Evolutionary conservation across 805 yeast genomes (phyloP), one percentile per base, ranked within the genome.

Genomic region (Starmerella tilneyi): DNA sequence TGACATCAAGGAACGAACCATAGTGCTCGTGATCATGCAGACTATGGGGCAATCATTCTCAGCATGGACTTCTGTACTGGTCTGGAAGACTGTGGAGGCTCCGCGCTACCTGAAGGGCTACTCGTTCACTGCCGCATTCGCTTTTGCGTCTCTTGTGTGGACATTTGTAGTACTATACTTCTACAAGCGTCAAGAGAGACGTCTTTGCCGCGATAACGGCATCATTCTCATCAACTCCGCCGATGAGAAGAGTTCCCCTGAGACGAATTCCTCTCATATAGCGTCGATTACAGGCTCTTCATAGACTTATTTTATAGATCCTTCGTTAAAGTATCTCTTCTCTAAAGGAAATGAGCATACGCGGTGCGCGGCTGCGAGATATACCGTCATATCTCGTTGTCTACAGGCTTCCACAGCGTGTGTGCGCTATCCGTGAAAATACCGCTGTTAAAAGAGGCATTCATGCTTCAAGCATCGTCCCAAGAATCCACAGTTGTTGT

Each of bases 1-100:
- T 33, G 76, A 75, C 52, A 67, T 73, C 6, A 70, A 73, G 50
- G 69, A 70, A 41, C 63, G 81, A 50, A 71, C 78, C 4, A 66
- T 74, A 21, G 67, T 70, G 29, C 63, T 75, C 49, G 73, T 73
- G 21, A 54, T 66, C 11, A 69, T 73, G 72, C 74, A 74, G 55
- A 58, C 61, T 23, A 53, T 75, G 32, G 77, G 79, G 4, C 77
- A 74, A 53, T 64, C 74, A 4, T 67, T 75, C 19, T 68, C 74
- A 12, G 75, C 76, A 0, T 75, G 76, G 72, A 70, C 69, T 45
- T 62, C 76, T 1, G 67, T 71, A 12, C 52, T 70, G 19, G 68
- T 69, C 12, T 70, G 71, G 70, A 51, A 49, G 34, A 59, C 63
- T 4, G 53, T 50, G 1, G 58, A 57, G 13, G 53, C 55, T 2